Evolutionary conservation across 495 filamentous ascomycete genomes (phyloP), one percentile per base, ranked within the genome.

Genomic region (Penicillium robsamsonii): DNA sequence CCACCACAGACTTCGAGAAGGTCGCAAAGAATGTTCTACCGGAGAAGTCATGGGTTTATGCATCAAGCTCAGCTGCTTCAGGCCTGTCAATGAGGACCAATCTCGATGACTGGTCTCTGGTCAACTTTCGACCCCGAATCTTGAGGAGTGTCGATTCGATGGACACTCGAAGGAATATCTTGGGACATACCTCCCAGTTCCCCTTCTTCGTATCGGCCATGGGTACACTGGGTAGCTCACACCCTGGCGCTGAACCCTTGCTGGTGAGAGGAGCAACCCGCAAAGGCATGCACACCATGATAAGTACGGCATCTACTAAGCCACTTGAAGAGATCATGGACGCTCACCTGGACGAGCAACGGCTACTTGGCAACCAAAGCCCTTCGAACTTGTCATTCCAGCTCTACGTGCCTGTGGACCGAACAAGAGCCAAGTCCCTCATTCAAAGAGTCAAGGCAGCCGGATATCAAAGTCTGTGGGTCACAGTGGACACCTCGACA

Each of bases 111-210:
- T 65, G 62, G 62, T 62, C 62, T 43, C 44, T 54, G 29, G 59
- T 65, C 53, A 65, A 62, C 29, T 65, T 65, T 25, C 59, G 62
- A 1, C 62, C 62, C 15, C 62, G 62, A 2, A 59, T 65, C 11
- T 52, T 65, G 59, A 56, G 59, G 35, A 64, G 50, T 20, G 58
- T 64, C 15, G 57, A 50, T 24, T 43, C 51, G n/a, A 31, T 64
- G 50, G 50, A 64, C 38, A 61, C 62, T 20, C 52, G 40, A n/a
- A 41, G 45, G n/a, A 40, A 45, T 11, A 58, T 63, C n/a, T 17
- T 64, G 33, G 57, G 58, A 3, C 50, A 51, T 3, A 42, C 51
- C 24, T 53, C 53, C 4, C 55, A 61, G 33, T 51, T 55, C 11
- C 61, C 61, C 24, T 64, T 64, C 30, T 64, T 61, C 24, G 51